Percentiles rank a stretch among this genome's conserved stretches.
Evolutionary conservation across 1,284 basidiomycete species (phyloP).

Genomic region (Neonothopanus nambi): DNA sequence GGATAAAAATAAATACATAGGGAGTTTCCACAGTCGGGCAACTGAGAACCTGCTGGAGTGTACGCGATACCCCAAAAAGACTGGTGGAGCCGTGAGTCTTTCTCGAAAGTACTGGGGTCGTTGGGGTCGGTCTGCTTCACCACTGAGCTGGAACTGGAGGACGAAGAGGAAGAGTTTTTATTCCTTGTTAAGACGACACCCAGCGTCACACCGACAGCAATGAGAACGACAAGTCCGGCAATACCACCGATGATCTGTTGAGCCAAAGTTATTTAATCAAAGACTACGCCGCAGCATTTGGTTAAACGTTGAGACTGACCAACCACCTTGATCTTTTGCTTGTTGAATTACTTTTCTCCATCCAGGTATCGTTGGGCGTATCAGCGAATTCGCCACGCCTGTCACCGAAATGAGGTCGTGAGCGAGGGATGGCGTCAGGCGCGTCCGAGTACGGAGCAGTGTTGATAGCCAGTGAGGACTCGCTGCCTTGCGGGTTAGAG

Average conservation of each 20-base stretch:
- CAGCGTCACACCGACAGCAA: slow-evolving; percentile 30
- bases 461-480: slow-evolving; percentile 1
- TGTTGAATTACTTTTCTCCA: not conserved
- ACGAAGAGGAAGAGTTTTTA: slow-evolving; percentile 16
- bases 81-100: slow-evolving; percentile 60
- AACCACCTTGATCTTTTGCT: slow-evolving; percentile 12
- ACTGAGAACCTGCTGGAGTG: slow-evolving; percentile 58
- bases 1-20: slow-evolving; percentile 24
- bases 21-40: slow-evolving; percentile 50
- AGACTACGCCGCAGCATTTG: not conserved
- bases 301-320: slow-evolving; percentile 6
- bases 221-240: slow-evolving; percentile 28
- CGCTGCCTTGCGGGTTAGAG: not conserved
- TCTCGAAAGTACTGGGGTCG: slow-evolving; percentile 66
- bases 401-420: slow-evolving; percentile 12
- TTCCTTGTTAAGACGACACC: slow-evolving; percentile 30
- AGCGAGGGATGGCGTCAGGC: not conserved
- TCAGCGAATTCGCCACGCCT: slow-evolving; percentile 5
- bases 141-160: not conserved
- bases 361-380: slow-evolving; percentile 8
- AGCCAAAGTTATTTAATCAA: no score
- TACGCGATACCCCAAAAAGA: slow-evolving; percentile 72
- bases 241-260: slow-evolving; percentile 36
- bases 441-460: not conserved
- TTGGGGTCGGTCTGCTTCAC: slow-evolving; percentile 39